Evolutionary conservation across 306 rosid genomes (phyloP), one percentile per base, ranked within the genome.

Genomic region (Rubus idaeus): DNA sequence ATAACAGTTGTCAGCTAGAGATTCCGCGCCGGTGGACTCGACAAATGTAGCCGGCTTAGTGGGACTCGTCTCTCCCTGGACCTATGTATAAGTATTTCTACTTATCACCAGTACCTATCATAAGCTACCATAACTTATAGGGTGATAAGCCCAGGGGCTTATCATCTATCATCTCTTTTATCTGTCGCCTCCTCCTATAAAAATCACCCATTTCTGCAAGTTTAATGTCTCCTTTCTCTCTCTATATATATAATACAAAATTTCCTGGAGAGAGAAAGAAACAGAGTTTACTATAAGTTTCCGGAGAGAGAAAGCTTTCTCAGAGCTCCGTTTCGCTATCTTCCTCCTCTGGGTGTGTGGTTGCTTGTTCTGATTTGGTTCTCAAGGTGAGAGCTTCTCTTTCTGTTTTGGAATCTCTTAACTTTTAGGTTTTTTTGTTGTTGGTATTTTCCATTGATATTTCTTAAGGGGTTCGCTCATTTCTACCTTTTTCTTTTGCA

Each of bases 21-120:
- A 90, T 94, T 89, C 96, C 96, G 83, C 87, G 97, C 97, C 96
- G 96, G 86, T 86, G 85, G 70, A 78, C 83, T 86, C 78, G 86
- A 79, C 87, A 84, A 85, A 45, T 67, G 81, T 79, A 90, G 96
- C 96, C 97, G 96, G 97, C 97, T 89, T 58, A 76, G 91, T 74
- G 84, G 96, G 87, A 60, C 96, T 94, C 78, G 2, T 3, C 0
- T 10, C 23, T 46, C 39, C 67, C 72, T 83, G 82, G 4, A 68
- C 82, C 77, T 80, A 72, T 84, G 6, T 7, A 80, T 67, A 78
- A 53, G 56, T 0, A 0, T 0, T 0, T 0, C 0, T 0, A 0
- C 73, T 0, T 83, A 76, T 71, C 49, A 51, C 0, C 0, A 39
- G 0, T 0, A 6, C 70, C 5, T 87, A 78, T 87, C 39, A 5